A percentile compares a stretch with the other conserved stretches of the same genome.
phyloP scores from a whole-genome alignment of 208 protist species.

The Acanthamoeba castellanii region DNA sequence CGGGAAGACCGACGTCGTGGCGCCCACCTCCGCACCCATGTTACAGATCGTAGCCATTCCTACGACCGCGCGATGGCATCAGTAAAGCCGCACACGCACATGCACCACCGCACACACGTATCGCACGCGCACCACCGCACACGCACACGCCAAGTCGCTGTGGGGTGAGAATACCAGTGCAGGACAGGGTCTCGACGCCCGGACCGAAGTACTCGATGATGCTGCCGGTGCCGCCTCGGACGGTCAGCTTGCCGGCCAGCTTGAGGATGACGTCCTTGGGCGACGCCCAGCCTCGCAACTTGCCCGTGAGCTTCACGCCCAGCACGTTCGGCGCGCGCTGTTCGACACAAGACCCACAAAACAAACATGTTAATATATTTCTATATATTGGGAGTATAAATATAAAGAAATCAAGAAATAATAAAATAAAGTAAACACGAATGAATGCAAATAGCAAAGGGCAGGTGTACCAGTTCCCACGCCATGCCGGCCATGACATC shows the following conservation, averaged over 20 bases:
- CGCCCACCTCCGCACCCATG: conserved; percentile 94
- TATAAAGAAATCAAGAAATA: no score
- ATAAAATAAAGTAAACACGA: neutral
- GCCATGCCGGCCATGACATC: conserved; percentile 93
- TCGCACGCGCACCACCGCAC: no score
- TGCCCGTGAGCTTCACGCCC: conserved; percentile 92
- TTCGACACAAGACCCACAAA: no score
- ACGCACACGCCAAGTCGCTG: neutral
- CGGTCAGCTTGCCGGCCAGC: conserved; percentile 91
- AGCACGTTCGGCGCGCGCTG: conserved; percentile 91
- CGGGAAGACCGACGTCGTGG: conserved; percentile 94
- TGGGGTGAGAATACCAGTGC: conserved; percentile 84
- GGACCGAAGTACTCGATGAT: conserved; percentile 93
- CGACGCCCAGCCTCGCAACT: conserved; percentile 84
- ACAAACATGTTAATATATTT: no score
- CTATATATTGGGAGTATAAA: no score
- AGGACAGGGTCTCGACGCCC: conserved; percentile 91
- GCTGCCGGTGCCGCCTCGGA: conserved; percentile 89
- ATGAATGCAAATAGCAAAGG: neutral
- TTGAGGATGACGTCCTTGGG: conserved; percentile 94
- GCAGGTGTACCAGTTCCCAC: conserved; percentile 89
- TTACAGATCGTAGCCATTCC: conserved; percentile 93
- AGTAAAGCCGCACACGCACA: neutral
- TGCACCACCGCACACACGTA: no score
- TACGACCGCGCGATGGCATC: neutral